Evolutionary conservation across 2,329 filamentous ascomycete species (phyloP), one percentile per base, ranked within the genome.

Genomic region (Cladosporium sp.): DNA sequence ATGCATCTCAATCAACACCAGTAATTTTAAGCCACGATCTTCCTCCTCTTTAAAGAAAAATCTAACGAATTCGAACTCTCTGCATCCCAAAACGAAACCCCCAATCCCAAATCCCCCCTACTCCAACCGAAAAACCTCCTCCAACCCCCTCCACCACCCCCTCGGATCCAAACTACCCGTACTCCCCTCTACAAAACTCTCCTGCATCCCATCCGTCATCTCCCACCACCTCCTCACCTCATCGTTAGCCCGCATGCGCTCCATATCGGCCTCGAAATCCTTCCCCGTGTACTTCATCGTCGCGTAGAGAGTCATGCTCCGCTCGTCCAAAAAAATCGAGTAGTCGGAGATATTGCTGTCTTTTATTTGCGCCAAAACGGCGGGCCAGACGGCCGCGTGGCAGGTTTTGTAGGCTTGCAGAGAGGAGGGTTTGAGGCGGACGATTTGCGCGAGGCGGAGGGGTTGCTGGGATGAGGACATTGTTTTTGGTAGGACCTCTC

Each of bases 171-270:
- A 74, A 54, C 80, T 83, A 53, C 74, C 76, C 58, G 71, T 75
- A 2, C 80, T 81, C 0, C 80, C 82, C 0, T 77, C 73, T 1
- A 84, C 78, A 25, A 85, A 63, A 6, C 59, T 67, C 55, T 73
- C 83, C 69, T 91, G 87, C 74, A 83, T 88, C 12, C 74, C 73
- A 66, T 92, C 87, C 43, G 87, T 91, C 82, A 91, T 84, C 51
- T 72, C 72, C 86, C 86, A 92, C 88, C 87, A 92, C 66, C 86
- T 82, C 49, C 80, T 77, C 29, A 91, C 84, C 62, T 83, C 84
- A 1, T 80, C 77, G 58, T 90, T 88, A 51, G 80, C 80, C 1
- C 77, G 75, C 86, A 91, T 90, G 54, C 74, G 76, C 66, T 80
- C 77, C 88, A 92, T 91, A 62, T 92, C 87, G 8, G 75, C 83